Evolutionary conservation across 1,284 basidiomycete genomes (phyloP).

Genomic region (Ustilago hordei): DNA sequence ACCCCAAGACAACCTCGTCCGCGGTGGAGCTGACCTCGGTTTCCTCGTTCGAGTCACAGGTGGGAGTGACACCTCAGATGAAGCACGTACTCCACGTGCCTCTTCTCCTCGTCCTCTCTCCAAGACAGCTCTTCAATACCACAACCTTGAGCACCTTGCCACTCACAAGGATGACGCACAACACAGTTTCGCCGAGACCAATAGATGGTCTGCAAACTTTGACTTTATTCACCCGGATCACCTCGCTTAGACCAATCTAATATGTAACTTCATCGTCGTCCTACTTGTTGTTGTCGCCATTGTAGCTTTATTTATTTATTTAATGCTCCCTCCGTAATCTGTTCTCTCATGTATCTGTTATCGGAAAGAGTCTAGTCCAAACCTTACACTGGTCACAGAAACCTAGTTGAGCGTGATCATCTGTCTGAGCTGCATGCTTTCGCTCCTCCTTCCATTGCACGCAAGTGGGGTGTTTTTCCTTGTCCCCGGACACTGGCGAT

Average conservation of each 20-base stretch:
- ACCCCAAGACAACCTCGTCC: background rate
- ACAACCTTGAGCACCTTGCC: constrained; percentile 8
- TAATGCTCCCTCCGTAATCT: constrained; percentile 6
- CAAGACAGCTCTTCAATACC: constrained; percentile 18
- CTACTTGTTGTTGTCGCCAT: background rate
- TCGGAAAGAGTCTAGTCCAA: background rate
- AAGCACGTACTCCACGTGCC: constrained; percentile 46
- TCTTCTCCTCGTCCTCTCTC: constrained; percentile 32
- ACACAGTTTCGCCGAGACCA: background rate
- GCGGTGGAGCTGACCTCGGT: background rate
- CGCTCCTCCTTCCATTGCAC: no score
- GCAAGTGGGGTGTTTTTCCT: no score
- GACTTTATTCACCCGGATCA: constrained; percentile 53
- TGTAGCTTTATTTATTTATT: background rate
- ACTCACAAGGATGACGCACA: constrained; percentile 1
- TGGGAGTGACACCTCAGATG: constrained; percentile 45
- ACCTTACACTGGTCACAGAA: background rate
- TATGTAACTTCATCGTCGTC: background rate
- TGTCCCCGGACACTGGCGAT: no score
- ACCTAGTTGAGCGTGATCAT: background rate
- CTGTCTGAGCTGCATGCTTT: background rate
- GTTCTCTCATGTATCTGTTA: background rate
- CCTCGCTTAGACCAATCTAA: constrained; percentile 16
- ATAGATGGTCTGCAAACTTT: constrained; percentile 20
- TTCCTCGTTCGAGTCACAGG: constrained; percentile 5